These are phyloP conservation scores for Ogataea siamensis DNA, from an alignment of 805 yeast species.

Conservation along the genomic window DNA sequence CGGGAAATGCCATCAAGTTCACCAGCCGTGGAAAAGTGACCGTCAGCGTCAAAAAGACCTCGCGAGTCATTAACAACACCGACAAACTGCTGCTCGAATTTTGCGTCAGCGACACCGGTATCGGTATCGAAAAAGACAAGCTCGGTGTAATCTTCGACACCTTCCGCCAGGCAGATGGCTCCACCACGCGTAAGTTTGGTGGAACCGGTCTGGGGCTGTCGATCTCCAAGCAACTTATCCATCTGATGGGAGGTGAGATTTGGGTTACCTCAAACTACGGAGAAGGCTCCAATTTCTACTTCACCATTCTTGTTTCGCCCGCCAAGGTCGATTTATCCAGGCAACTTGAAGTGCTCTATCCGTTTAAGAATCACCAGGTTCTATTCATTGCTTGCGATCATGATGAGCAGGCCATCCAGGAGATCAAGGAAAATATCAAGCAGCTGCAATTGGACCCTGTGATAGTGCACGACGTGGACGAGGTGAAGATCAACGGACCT, in stretches of 20 bases:
- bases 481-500: slow-evolving; percentile 55
- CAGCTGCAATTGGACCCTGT: slow-evolving; percentile 63
- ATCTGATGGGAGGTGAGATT: slow-evolving; percentile 90
- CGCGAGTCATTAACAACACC: slow-evolving; percentile 33
- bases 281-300: slow-evolving; percentile 78
- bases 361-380: slow-evolving; percentile 69
- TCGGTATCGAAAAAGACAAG: slow-evolving; percentile 84
- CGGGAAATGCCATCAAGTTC: slow-evolving; percentile 88
- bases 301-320: slow-evolving; percentile 76
- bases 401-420: slow-evolving; percentile 46
- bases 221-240: slow-evolving; percentile 82
- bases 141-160: slow-evolving; percentile 84
- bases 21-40: slow-evolving; percentile 82
- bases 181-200: slow-evolving; percentile 88
- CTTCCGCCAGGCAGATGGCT: slow-evolving; percentile 91
- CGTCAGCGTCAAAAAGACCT: slow-evolving; percentile 63
- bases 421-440: slow-evolving; percentile 48
- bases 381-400: slow-evolving; percentile 69
- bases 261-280: slow-evolving; percentile 86
- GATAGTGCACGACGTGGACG: slow-evolving; percentile 49
- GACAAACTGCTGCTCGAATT: slow-evolving; percentile 65
- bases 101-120: slow-evolving; percentile 88
- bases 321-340: slow-evolving; percentile 60
- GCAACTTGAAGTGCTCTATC: slow-evolving; percentile 65
- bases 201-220: slow-evolving; percentile 91